Evolutionary conservation across 768 basidiomycete genomes (phyloP), one percentile per base, ranked within the genome.

Genomic region (Pleurotus sapidus): DNA sequence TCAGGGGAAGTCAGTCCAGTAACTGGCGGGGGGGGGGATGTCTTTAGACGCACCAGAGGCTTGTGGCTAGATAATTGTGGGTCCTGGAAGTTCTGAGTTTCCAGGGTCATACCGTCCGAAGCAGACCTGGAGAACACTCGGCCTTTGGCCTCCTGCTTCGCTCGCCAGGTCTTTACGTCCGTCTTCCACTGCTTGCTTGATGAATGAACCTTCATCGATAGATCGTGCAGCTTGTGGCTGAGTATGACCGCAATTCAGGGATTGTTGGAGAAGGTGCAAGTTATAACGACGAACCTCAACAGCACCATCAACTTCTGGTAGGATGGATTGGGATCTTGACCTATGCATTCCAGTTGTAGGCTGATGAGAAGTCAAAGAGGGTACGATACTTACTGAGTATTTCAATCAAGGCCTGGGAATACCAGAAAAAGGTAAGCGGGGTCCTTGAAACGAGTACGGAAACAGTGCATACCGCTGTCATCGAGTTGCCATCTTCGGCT

Each of bases 401-500:
- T n/a, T 53, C 51, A 37, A 53, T 53, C 38, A 53, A 42, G 4
- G 51, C 51, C 51, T 53, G 18, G 20, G 11, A 11, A 43, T 43
- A 43, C 30, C 8, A 3, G 30, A 34, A 9, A 34, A 34, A 34
- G 30, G 30, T 34, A 11, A 34, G 30, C 30, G 9, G 11, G 3
- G 42, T 3, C 5, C 1, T 43, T 43, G 15, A 8, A n/a, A n/a
- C 14, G 42, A 43, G 34, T 18, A 38, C 20, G 49, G n/a, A 7
- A 9, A 34, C 23, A 38, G 51, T 7, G 27, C 65, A 37, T 57
- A 72, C 70, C 61, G 69, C 64, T 0, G 76, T 75, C 74, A 77
- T 75, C 0, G 75, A 75, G 0, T 61, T 59, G 1, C 76, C 76
- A 47, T 71, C 62, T 0, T 46, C 55, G 49, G 69, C 70, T 34